Conservation (phyloP, 139 green algal genomes). For the Chlorella sp. region DNA sequence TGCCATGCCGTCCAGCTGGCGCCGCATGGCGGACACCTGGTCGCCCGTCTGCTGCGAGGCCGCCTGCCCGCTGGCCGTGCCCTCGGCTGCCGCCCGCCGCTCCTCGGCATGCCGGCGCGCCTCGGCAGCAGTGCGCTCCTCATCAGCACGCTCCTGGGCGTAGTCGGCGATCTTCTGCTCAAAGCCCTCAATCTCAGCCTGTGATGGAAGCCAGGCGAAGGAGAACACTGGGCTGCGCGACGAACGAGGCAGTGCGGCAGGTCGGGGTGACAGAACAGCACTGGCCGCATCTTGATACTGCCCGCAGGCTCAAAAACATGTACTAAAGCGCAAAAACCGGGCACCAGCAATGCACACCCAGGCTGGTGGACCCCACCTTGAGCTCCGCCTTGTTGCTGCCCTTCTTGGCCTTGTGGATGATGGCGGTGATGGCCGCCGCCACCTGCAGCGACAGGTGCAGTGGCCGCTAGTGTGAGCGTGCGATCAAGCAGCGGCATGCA, state of each 20-base stretch:
- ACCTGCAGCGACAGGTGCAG: slow-evolving; percentile 34
- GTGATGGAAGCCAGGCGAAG: background rate
- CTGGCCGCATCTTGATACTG: too few species aligned
- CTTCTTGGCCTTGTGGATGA: slow-evolving; percentile 61
- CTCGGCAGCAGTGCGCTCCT: slow-evolving; percentile 31
- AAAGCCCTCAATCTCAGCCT: slow-evolving; percentile 46
- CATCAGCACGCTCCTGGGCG: slow-evolving; percentile 38
- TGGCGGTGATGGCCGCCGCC: slow-evolving; percentile 45
- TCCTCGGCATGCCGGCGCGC: slow-evolving; percentile 20
- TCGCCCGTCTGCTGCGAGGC: background rate
- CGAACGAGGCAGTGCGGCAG: background rate
- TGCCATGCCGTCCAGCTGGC: slow-evolving; percentile 14
- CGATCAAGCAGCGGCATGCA: too few species aligned
- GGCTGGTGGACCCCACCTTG: slow-evolving; percentile 33
- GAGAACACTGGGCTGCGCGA: background rate
- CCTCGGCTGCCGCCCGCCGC: background rate
- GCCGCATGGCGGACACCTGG: slow-evolving; percentile 10
- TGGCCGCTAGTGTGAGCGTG: background rate
- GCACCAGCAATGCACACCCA: background rate
- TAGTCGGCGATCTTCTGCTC: slow-evolving; percentile 38
- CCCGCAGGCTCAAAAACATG: background rate
- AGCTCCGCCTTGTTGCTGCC: slow-evolving; percentile 42
- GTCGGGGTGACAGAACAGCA: background rate
- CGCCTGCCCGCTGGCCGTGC: background rate
- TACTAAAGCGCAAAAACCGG: background rate